phyloP scores from a whole-genome alignment of 2,329 filamentous ascomycete species.

The Alternaria longipes region DNA sequence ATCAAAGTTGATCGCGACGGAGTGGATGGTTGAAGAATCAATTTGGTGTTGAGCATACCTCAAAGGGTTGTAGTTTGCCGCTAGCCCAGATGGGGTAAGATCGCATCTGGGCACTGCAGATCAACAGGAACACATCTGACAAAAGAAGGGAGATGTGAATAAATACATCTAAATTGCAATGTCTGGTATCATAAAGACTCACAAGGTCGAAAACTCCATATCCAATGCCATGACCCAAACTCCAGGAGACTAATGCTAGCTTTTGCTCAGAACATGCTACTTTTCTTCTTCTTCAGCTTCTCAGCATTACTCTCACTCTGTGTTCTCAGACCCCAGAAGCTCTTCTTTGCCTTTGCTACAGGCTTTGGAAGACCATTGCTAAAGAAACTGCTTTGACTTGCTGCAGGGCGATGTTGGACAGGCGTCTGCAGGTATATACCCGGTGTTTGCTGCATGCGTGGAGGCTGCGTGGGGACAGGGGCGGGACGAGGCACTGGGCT shows the following conservation, averaged over 20 bases:
- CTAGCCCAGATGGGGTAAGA: background rate
- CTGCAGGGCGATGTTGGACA: slow-evolving; percentile 35
- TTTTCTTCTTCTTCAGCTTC: slow-evolving; percentile 56
- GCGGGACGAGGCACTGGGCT: slow-evolving; percentile 18
- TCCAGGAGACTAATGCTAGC: slow-evolving; percentile 7
- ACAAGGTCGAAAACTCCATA: slow-evolving; percentile 3
- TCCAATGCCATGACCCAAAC: slow-evolving; percentile 7
- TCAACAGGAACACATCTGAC: background rate
- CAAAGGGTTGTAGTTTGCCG: background rate
- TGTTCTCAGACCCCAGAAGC: slow-evolving; percentile 50
- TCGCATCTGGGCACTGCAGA: background rate
- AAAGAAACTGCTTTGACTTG: slow-evolving; percentile 49
- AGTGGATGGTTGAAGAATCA: background rate
- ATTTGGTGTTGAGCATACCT: background rate
- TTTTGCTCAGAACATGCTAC: slow-evolving; percentile 53
- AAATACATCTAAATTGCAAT: slow-evolving; percentile 2
- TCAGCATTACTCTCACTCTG: slow-evolving; percentile 41
- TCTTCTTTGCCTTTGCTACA: slow-evolving; percentile 47
- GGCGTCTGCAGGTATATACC: slow-evolving; percentile 45
- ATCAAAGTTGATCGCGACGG: background rate
- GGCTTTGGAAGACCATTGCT: slow-evolving; percentile 42
- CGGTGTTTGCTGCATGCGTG: slow-evolving; percentile 22
- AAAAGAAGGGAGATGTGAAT: background rate
- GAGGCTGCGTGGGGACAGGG: slow-evolving; percentile 29
- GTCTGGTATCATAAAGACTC: slow-evolving; percentile 8